Conservation (phyloP, 192 early-diverging fungal species). For the Podila clonocystis region DNA sequence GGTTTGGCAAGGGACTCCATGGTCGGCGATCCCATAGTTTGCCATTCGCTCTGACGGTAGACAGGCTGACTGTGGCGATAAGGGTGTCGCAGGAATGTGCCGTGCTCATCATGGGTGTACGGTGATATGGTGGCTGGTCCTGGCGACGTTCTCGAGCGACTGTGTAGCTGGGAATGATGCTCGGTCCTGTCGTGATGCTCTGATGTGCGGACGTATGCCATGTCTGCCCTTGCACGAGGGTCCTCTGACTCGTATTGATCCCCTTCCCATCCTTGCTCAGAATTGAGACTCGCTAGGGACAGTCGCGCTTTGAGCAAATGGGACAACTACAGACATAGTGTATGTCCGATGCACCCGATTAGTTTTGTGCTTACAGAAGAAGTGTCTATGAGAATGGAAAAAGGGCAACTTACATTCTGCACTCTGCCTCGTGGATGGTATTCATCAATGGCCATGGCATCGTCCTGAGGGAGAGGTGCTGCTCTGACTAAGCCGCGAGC, state of each 20-base stretch:
- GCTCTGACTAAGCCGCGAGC: neutral
- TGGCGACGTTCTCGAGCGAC: too few relatives aligned
- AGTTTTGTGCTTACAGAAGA: too few relatives aligned
- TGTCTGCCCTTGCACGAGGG: neutral
- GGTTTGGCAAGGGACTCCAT: constrained; percentile 11
- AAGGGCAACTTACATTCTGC: constrained; percentile 1
- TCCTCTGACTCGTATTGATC: neutral
- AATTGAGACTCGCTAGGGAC: constrained; percentile 5
- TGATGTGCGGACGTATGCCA: too few relatives aligned
- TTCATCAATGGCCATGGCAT: too few relatives aligned
- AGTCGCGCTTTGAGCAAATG: constrained; percentile 25
- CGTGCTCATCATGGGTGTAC: too few relatives aligned
- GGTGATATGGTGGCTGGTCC: too few relatives aligned
- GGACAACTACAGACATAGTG: constrained; percentile 10
- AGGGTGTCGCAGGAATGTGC: neutral
- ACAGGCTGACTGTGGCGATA: neutral
- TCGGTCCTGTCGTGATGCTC: too few relatives aligned
- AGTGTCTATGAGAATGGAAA: neutral
- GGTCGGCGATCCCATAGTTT: neutral
- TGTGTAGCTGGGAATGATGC: too few relatives aligned
- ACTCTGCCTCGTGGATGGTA: neutral
- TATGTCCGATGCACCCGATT: neutral
- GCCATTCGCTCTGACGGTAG: neutral
- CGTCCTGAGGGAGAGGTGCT: neutral
- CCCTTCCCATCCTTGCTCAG: constrained; percentile 1